Evolutionary conservation across 2,329 filamentous ascomycete species (phyloP).

Genomic region (Botrytis tulipae): DNA sequence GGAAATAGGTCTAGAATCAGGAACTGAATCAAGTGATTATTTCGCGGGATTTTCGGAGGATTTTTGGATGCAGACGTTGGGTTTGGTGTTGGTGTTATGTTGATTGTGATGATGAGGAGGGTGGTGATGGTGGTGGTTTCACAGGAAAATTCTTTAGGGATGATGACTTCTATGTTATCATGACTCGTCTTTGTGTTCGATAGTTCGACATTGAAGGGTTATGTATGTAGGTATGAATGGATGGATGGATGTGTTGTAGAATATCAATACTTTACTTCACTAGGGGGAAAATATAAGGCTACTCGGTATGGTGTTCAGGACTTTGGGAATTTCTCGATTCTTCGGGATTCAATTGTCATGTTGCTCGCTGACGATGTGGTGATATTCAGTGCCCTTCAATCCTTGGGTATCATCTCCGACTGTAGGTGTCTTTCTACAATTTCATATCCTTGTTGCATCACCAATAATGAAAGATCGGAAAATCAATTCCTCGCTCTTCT

Average conservation of each 20-base stretch:
- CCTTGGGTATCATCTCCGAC: not conserved
- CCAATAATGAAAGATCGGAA: accelerated
- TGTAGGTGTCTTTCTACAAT: not conserved
- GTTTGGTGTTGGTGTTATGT: not conserved
- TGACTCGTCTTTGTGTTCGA: not conserved
- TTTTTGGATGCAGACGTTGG: not conserved
- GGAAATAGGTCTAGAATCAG: not conserved
- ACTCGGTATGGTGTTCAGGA: not conserved
- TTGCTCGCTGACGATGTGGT: not conserved
- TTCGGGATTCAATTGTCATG: not conserved
- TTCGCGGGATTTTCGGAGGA: not conserved
- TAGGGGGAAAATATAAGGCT: not conserved
- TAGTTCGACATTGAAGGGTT: not conserved
- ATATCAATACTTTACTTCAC: not conserved
- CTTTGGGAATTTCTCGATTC: not conserved
- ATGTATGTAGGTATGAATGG: not conserved
- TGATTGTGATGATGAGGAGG: not conserved
- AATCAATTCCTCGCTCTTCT: too few species aligned
- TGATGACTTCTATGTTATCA: not conserved
- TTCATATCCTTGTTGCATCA: not conserved
- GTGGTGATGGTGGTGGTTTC: not conserved
- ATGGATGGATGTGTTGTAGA: not conserved
- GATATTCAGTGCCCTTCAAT: not conserved
- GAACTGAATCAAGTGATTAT: not conserved
- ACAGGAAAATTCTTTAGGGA: not conserved